Evolutionary conservation across 2,329 filamentous ascomycete species (phyloP), one percentile per base, ranked within the genome.

Genomic region (Hortaea werneckii): DNA sequence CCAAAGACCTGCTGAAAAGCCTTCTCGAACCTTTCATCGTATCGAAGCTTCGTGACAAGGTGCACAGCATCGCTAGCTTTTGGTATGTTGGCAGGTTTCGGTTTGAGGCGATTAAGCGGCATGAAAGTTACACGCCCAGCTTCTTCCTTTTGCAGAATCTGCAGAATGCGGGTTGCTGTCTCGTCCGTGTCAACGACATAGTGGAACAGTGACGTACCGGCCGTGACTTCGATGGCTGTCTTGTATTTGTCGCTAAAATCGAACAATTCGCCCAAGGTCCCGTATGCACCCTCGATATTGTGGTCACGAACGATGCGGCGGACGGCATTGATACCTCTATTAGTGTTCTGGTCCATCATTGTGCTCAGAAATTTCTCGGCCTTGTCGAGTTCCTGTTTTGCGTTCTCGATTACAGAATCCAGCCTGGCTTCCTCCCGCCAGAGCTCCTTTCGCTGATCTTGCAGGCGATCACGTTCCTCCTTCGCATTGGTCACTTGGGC

Each of bases 1-100:
- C 89, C 92, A 67, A 98, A 98, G 0, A 98, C 87, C 62, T 95
- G 89, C 60, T 86, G 82, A 64, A 98, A 92, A 0, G 92, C 92
- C 57, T 80, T 83, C 48, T 94, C 87, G 56, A 83, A 95, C 50
- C 71, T 74, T 1, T 75, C 60, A 43, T 95, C 84, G 59, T 83
- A 98, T 41, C 79, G 77, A 49, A 96, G 77, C 66, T 94, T 95
- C 59, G 81, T 83, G 46, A 95, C 74, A 56, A 98, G 78, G 1
- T 88, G 87, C 32, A 95, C 80, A 2, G 88, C 90, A 65, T 96
- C 90, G 52, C 82, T 85, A 0, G 87, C 86, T 49, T 85, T 82
- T 3, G 92, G 90, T 50, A 95, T 77, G 55, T 90, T 90, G 42
- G 79, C 50, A 11, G 79, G 74, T 46, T 80, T 80, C 0, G 81